A percentile compares a stretch with the other conserved stretches of the same genome.
Evolutionary conservation across 108 stramenopile genomes (phyloP).

Genomic region (Pseudonitzschia multiseries): DNA sequence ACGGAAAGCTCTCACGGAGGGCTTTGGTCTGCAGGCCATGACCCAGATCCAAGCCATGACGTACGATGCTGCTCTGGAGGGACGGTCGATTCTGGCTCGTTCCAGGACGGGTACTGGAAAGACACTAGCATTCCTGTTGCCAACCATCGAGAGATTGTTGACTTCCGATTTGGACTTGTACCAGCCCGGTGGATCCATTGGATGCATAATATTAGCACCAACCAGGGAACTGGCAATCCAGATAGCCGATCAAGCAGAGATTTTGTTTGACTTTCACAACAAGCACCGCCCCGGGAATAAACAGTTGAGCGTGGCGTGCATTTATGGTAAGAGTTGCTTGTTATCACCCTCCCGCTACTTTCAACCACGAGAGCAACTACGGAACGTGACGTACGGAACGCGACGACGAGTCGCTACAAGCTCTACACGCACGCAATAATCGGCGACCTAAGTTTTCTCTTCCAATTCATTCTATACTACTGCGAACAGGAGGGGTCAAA

Average conservation of each 20-base stretch:
- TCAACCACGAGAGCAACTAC: too few species aligned
- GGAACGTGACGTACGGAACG: too few species aligned
- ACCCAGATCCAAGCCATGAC: slow-evolving; percentile 85
- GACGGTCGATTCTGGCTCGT: slow-evolving; percentile 78
- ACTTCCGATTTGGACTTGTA: slow-evolving; percentile 28
- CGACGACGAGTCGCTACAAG: too few species aligned
- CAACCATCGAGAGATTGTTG: slow-evolving; percentile 66
- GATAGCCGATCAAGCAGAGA: slow-evolving; percentile 80
- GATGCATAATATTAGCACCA: slow-evolving; percentile 84
- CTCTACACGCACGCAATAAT: too few species aligned
- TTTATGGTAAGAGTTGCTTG: slow-evolving; percentile 28
- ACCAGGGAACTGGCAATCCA: slow-evolving; percentile 92
- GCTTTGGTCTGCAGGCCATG: slow-evolving; percentile 59
- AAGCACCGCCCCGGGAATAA: neutral
- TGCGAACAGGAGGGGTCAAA: slow-evolving; percentile 62
- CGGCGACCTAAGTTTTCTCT: too few species aligned
- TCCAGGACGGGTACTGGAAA: slow-evolving; percentile 89
- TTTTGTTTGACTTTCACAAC: slow-evolving; percentile 47
- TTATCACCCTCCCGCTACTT: too few species aligned
- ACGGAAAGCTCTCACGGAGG: slow-evolving; percentile 35
- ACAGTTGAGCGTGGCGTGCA: slow-evolving; percentile 43
- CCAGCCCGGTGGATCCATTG: slow-evolving; percentile 66
- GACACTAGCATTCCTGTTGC: slow-evolving; percentile 94
- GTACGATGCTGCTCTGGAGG: slow-evolving; percentile 55
- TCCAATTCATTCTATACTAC: neutral